Conservation (phyloP, 2,329 filamentous ascomycete species). For the Magnaporthiopsis poae region DNA sequence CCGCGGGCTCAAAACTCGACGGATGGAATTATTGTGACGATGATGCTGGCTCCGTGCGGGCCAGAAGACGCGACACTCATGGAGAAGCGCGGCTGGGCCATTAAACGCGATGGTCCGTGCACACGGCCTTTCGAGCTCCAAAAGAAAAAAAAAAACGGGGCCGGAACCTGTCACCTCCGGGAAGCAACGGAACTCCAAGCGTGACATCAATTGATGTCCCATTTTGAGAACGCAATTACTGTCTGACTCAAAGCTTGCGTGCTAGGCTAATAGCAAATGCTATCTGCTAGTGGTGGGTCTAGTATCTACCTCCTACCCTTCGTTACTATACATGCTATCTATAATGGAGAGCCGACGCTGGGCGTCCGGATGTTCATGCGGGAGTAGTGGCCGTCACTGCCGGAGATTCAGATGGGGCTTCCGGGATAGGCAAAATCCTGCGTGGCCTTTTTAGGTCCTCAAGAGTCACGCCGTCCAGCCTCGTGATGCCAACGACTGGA, state of each 20-base stretch:
- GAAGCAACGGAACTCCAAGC: too few species aligned
- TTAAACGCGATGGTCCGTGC: constrained; percentile 14
- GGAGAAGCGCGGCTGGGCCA: constrained; percentile 6
- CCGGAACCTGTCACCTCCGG: too few species aligned
- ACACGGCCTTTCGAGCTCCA: too few species aligned
- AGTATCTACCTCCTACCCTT: neutral
- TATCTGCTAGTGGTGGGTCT: neutral
- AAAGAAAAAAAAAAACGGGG: too few species aligned
- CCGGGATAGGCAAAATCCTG: constrained; percentile 42
- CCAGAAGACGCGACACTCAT: neutral
- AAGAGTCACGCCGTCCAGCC: constrained; percentile 70
- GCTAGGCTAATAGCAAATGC: neutral
- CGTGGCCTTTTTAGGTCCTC: constrained; percentile 76
- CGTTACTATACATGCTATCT: neutral
- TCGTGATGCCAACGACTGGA: constrained; percentile 84
- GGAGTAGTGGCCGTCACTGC: constrained; percentile 20
- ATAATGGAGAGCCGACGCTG: neutral
- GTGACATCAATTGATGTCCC: too few species aligned
- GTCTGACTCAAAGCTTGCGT: too few species aligned
- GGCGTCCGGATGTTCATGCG: neutral
- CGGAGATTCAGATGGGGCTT: constrained; percentile 25
- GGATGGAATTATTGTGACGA: neutral
- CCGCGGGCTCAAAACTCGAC: neutral
- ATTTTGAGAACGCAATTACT: too few species aligned
- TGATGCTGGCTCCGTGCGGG: neutral